These are phyloP conservation scores for Rhodotorula sp. DNA, from an alignment of 1,284 basidiomycete genomes.

Conservation along the genomic window DNA sequence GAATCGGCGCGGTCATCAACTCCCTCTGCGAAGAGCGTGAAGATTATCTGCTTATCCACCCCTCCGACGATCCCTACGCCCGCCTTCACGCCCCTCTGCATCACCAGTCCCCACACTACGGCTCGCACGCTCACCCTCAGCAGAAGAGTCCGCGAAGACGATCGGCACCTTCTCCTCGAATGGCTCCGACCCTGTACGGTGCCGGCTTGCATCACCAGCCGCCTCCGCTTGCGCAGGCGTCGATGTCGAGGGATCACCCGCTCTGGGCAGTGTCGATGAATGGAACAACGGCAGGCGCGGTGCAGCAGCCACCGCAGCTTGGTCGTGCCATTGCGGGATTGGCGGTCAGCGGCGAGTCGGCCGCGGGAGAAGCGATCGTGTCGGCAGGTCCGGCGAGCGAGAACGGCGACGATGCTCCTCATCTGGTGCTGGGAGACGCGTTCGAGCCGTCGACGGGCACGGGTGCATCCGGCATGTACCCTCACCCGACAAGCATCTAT, in stretches of 20 bases:
- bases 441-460: too few species aligned
- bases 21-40: slow-evolving; percentile 47
- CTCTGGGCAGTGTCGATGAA: slow-evolving; percentile 17
- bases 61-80: slow-evolving; percentile 30
- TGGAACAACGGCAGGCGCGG: neutral
- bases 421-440: too few species aligned
- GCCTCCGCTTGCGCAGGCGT: slow-evolving; percentile 1
- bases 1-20: slow-evolving; percentile 42
- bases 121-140: slow-evolving; percentile 1
- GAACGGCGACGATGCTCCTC: slow-evolving; percentile 1
- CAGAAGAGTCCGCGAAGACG: slow-evolving; percentile 18
- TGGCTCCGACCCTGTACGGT: slow-evolving; percentile 7
- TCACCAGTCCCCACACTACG: neutral
- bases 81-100: slow-evolving; percentile 5
- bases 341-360: too few species aligned
- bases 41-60: slow-evolving; percentile 46
- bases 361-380: too few species aligned
- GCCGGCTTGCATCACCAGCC: slow-evolving; percentile 7
- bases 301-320: neutral
- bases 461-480: too few species aligned
- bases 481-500: too few species aligned
- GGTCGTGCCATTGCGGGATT: neutral
- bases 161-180: slow-evolving; percentile 39
- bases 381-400: neutral
- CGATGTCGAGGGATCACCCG: neutral